These are phyloP conservation scores for Juncus inflexus DNA, from an alignment of 176 grass and related monocot genomes.

Conservation along the genomic window DNA sequence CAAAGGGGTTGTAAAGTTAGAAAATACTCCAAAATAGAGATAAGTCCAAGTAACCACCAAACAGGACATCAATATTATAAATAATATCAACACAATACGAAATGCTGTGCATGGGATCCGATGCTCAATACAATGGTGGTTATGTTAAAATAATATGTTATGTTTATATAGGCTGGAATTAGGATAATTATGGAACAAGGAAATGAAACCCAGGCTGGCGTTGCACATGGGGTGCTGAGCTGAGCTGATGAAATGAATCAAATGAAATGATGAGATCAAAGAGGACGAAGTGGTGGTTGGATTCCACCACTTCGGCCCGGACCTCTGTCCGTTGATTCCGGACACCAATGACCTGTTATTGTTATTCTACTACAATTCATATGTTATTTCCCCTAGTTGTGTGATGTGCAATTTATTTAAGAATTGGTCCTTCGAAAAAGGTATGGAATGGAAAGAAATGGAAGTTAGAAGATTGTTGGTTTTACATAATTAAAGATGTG, in stretches of 20 bases:
- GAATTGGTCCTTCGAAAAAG: neutral
- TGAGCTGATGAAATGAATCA: neutral
- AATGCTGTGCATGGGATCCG: no score
- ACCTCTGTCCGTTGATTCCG: slow-evolving; percentile 28
- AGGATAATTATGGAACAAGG: neutral
- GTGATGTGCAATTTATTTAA: neutral
- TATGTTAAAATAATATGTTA: neutral
- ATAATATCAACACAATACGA: no score
- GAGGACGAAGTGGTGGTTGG: slow-evolving; percentile 10
- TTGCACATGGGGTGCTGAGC: slow-evolving; percentile 10
- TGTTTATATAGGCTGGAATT: slow-evolving; percentile 7
- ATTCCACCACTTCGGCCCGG: neutral
- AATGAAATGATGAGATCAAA: no score
- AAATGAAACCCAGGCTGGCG: slow-evolving; percentile 15
- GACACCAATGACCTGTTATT: slow-evolving; percentile 6
- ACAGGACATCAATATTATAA: no score
- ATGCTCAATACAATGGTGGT: no score
- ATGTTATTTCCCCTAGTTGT: no score
- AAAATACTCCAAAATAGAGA: no score
- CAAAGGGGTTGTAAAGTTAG: no score
- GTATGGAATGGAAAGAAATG: neutral
- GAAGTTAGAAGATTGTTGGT: neutral
- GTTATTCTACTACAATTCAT: no score
- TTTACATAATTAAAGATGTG: no score
- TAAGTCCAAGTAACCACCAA: no score